Evolutionary conservation across 83 land plant species (phyloP), one percentile per base, ranked within the genome.

Genomic region (Larix sibirica): DNA sequence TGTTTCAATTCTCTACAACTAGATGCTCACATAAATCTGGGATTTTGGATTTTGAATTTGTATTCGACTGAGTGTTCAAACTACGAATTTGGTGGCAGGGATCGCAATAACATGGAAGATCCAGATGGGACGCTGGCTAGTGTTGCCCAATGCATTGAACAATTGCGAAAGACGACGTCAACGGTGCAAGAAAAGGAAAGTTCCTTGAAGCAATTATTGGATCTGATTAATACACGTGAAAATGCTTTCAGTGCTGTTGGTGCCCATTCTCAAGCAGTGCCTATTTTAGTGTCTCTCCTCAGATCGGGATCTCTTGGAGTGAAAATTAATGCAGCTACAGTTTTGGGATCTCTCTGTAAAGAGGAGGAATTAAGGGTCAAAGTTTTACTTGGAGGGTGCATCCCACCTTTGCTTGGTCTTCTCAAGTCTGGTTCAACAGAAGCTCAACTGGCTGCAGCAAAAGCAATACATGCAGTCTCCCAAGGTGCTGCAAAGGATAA

Each of bases 201-300:
- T 75, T 82, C 85, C n/a, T 82, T 94, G 84, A 90, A 82, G 81
- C 91, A 90, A 75, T 81, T 94, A 79, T 82, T 86, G 65, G 94
- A 90, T 73, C 91, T 96, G 62, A 89, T 96, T 65, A 82, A 91
- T 21, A 89, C 88, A 42, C 97, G 94, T 81, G 95, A 92, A 23
- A 91, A 83, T 87, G 96, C 98, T 44, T 88, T 95, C 62, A 84
- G 92, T 80, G 98, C 99, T 38, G 95, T 96, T 80, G 96, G 98
- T 33, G 90, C 97, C 77, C 99, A 97, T 81, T 91, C 99, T 31
- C 99, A 97, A 81, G 98, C 98, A 36, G 96, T 97, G 85, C 99
- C 99, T 1, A 85, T 94, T n/a, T 91, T 97, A 28, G 99, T 97
- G 6, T 91, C 99, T 79, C 88, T 97, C 73, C 97, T 97, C 36